These are phyloP conservation scores for Begonia peltatifolia DNA, from an alignment of 306 rosid species.

Conservation along the genomic window DNA sequence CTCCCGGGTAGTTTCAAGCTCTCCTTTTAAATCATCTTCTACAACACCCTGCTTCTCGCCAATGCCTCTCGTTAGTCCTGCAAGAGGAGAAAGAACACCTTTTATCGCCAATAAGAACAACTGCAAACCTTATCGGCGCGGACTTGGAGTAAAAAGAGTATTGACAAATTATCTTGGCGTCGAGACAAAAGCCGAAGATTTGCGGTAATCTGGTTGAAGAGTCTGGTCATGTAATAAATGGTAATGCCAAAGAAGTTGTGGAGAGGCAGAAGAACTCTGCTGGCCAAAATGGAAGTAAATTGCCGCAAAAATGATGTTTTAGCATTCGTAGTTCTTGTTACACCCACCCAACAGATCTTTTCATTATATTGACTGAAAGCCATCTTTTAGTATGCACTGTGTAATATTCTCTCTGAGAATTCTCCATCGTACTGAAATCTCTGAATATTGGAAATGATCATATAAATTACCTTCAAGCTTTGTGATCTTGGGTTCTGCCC, in stretches of 20 bases:
- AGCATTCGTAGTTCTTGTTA: too few species aligned
- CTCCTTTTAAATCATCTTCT: slow-evolving; percentile 44
- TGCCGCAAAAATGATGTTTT: too few species aligned
- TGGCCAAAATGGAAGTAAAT: not conserved
- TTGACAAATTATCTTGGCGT: slow-evolving; percentile 89
- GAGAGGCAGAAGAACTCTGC: slow-evolving; percentile 15
- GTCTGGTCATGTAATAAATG: slow-evolving; percentile 12
- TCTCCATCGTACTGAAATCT: too few species aligned
- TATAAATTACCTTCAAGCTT: too few species aligned
- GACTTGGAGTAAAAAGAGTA: slow-evolving; percentile 73
- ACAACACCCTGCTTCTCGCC: slow-evolving; percentile 48
- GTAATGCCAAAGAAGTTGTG: slow-evolving; percentile 12
- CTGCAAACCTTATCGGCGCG: slow-evolving; percentile 46
- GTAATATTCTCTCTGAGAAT: too few species aligned
- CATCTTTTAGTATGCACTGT: too few species aligned
- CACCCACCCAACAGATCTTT: too few species aligned
- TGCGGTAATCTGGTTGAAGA: slow-evolving; percentile 42
- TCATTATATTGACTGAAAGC: too few species aligned
- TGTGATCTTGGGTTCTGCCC: too few species aligned
- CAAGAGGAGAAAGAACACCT: slow-evolving; percentile 73
- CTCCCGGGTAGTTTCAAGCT: slow-evolving; percentile 63
- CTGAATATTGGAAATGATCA: too few species aligned
- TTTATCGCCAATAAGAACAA: slow-evolving; percentile 31
- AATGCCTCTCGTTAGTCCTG: slow-evolving; percentile 54
- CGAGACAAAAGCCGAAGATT: slow-evolving; percentile 54